Evolutionary conservation across 75 land plant genomes (phyloP).

Genomic region (Selaginella tamariscina): DNA sequence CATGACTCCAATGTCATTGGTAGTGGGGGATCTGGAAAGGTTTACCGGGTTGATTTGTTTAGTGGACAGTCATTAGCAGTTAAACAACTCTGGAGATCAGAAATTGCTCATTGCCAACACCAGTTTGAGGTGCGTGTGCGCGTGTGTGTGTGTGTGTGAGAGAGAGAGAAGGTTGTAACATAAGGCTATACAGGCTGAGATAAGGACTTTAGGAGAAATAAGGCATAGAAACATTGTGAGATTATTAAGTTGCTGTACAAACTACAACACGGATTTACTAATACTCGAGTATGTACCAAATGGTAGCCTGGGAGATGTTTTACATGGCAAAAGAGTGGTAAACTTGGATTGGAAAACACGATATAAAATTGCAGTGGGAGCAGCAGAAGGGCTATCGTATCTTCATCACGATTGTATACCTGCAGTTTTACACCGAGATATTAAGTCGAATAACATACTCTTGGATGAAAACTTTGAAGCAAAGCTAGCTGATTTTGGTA

Average conservation of each 20-base stretch:
- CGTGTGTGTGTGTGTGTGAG: too few relatives aligned
- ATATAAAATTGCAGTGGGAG: conserved; percentile 39
- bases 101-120: neutral
- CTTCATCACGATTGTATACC: conserved; percentile 50
- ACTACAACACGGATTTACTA: conserved; percentile 35
- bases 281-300: conserved; percentile 71
- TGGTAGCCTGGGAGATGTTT: conserved; percentile 58
- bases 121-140: too few relatives aligned
- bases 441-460: conserved; percentile 60
- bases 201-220: conserved; percentile 44
- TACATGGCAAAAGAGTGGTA: conserved; percentile 22
- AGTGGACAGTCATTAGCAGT: conserved; percentile 39
- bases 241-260: conserved; percentile 57
- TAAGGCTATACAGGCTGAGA: conserved; percentile 61
- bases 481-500: conserved; percentile 54
- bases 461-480: conserved; percentile 41
- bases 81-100: conserved; percentile 30
- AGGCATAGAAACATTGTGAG: conserved; percentile 72
- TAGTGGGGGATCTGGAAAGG: conserved; percentile 36
- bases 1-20: conserved; percentile 35
- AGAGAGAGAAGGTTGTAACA: too few relatives aligned
- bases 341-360: conserved; percentile 29
- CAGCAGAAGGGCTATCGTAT: conserved; percentile 48
- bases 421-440: conserved; percentile 50
- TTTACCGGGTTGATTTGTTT: conserved; percentile 28